Conservation (phyloP, 2,329 filamentous ascomycete species). For the Monosporascus sp. region DNA sequence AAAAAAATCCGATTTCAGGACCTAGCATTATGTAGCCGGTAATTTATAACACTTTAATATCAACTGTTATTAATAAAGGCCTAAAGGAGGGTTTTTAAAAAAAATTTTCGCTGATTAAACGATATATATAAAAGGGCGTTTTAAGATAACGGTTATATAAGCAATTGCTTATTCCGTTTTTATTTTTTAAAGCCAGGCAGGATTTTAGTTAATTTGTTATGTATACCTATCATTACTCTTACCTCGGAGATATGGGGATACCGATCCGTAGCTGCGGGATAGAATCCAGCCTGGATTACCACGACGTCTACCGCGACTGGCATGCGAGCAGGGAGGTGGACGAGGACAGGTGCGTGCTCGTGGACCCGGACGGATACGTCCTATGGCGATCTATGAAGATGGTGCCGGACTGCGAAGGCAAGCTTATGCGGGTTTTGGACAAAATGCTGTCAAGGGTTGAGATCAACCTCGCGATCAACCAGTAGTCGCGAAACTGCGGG, state of each 20-base stretch:
- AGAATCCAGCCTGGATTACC: conserved; percentile 53
- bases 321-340: conserved; percentile 44
- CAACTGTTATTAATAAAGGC: too few relatives aligned
- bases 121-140: too few relatives aligned
- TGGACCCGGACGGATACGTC: conserved; percentile 54
- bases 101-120: too few relatives aligned
- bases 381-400: conserved; percentile 38
- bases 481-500: neutral
- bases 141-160: too few relatives aligned
- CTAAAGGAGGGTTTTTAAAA: too few relatives aligned
- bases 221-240: too few relatives aligned
- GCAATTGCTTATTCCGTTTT: too few relatives aligned
- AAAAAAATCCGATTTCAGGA: too few relatives aligned
- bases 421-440: conserved; percentile 15
- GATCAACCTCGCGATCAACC: neutral
- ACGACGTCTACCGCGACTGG: conserved; percentile 61
- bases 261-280: conserved; percentile 45
- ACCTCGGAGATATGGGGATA: conserved; percentile 36
- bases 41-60: too few relatives aligned
- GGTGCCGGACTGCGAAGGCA: conserved; percentile 9
- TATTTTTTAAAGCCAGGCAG: too few relatives aligned
- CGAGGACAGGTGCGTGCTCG: conserved; percentile 52
- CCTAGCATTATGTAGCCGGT: too few relatives aligned
- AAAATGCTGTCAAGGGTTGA: conserved; percentile 7
- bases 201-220: too few relatives aligned